Evolutionary conservation across 345 rosid species (phyloP).

Genomic region (Firmiana major): DNA sequence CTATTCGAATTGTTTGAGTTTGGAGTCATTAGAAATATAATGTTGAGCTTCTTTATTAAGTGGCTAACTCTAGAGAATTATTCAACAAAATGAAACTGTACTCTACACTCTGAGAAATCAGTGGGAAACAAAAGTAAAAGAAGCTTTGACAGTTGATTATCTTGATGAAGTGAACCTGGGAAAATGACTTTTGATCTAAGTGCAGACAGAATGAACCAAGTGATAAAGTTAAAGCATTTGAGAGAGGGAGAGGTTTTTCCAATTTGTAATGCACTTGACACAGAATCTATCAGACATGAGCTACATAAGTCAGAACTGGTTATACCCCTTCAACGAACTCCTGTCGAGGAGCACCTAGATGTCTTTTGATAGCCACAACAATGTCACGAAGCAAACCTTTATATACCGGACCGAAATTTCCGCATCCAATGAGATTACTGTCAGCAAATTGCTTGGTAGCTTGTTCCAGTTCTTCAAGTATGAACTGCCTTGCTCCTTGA

Average conservation of each 20-base stretch:
- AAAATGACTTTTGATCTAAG: background rate
- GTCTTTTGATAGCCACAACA: conserved; percentile 53
- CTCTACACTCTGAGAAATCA: background rate
- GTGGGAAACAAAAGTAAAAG: background rate
- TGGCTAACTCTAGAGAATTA: background rate
- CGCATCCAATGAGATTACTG: conserved; percentile 44
- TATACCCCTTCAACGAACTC: conserved; percentile 54
- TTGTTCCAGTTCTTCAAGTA: conserved; percentile 50
- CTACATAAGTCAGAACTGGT: background rate
- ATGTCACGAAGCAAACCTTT: conserved; percentile 48
- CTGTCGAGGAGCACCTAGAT: conserved; percentile 30
- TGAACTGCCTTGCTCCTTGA: conserved; percentile 39
- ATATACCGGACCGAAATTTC: conserved; percentile 52
- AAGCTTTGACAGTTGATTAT: background rate
- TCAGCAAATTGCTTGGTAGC: conserved; percentile 55
- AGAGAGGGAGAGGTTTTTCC: background rate
- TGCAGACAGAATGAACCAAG: background rate
- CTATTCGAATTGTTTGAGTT: background rate
- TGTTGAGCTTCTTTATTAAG: background rate
- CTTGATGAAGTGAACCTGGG: background rate
- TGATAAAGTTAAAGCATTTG: background rate
- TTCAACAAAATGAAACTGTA: background rate
- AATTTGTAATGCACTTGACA: background rate
- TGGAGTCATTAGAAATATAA: background rate
- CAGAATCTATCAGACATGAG: background rate